These are phyloP conservation scores for Neurospora africana DNA, from an alignment of 495 filamentous ascomycete genomes.

Conservation along the genomic window DNA sequence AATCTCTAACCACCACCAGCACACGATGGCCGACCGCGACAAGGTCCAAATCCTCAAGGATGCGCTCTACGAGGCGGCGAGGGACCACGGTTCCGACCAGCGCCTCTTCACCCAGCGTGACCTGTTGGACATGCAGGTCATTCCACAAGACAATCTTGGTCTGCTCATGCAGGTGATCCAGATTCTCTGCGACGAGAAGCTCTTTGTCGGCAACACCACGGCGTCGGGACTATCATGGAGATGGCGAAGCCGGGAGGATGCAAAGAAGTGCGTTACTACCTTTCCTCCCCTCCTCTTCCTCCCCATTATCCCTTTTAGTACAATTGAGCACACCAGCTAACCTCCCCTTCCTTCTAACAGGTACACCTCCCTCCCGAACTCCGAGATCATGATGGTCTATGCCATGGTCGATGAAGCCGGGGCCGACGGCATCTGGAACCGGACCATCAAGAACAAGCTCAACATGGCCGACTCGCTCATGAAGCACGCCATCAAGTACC, in stretches of 20 bases:
- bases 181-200: constrained; percentile 51
- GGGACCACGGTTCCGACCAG: constrained; percentile 30
- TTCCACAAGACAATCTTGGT: constrained; percentile 47
- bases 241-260: constrained; percentile 55
- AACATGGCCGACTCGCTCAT: constrained; percentile 71
- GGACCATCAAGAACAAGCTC: constrained; percentile 60
- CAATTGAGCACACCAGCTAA: neutral
- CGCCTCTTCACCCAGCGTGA: constrained; percentile 58
- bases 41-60: constrained; percentile 25
- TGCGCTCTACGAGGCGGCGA: constrained; percentile 21
- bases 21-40: constrained; percentile 4
- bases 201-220: constrained; percentile 50
- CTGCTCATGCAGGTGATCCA: constrained; percentile 52
- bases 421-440: constrained; percentile 78
- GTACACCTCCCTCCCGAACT: constrained; percentile 49
- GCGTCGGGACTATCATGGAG: constrained; percentile 53
- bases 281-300: neutral
- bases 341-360: constrained; percentile 22
- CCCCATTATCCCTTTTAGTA: neutral
- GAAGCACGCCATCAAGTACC: constrained; percentile 61
- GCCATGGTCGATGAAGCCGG: constrained; percentile 72
- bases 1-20: constrained; percentile 6
- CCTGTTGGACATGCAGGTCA: constrained; percentile 47
- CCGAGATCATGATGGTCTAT: constrained; percentile 74
- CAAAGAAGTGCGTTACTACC: constrained; percentile 49